Evolutionary conservation across 139 green algal species (phyloP).

Genomic region (Chlorella sorokiniana): DNA sequence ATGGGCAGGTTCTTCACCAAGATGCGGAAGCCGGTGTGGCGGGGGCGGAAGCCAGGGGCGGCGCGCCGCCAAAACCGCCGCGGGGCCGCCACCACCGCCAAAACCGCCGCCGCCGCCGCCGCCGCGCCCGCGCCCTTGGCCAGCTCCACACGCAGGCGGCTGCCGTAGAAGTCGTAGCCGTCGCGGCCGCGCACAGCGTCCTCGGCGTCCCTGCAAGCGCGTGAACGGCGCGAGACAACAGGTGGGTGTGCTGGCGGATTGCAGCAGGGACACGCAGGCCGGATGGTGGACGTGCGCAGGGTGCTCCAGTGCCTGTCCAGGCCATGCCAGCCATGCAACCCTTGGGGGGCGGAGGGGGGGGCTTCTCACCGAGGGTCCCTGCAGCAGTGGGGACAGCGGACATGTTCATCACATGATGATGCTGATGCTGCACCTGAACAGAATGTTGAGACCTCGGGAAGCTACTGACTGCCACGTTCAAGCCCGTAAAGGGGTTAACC

Average conservation of each 20-base stretch:
- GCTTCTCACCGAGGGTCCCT: constrained; percentile 27
- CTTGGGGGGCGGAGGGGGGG: background rate
- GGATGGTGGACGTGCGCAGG: too few relatives aligned
- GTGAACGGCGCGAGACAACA: background rate
- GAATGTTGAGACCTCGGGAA: too few relatives aligned
- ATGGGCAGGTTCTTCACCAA: constrained; percentile 80
- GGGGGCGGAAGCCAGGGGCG: constrained; percentile 28
- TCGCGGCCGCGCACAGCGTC: constrained; percentile 88
- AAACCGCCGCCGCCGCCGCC: background rate
- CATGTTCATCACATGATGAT: background rate
- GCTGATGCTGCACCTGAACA: too few relatives aligned
- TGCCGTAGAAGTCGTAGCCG: constrained; percentile 88
- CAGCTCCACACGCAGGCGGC: constrained; percentile 76
- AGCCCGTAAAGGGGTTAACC: too few relatives aligned
- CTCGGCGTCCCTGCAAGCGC: constrained; percentile 72
- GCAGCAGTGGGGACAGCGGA: background rate
- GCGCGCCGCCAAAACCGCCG: constrained; percentile 23
- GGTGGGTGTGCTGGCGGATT: background rate
- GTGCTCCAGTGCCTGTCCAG: too few relatives aligned
- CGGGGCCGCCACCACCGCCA: background rate
- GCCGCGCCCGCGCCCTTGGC: constrained; percentile 31
- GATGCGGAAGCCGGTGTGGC: constrained; percentile 68
- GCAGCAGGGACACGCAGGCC: too few relatives aligned
- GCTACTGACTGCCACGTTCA: too few relatives aligned
- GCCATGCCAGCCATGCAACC: too few relatives aligned